Evolutionary conservation across 1,284 basidiomycete species (phyloP).

Genomic region (Boletus nobilissimus): DNA sequence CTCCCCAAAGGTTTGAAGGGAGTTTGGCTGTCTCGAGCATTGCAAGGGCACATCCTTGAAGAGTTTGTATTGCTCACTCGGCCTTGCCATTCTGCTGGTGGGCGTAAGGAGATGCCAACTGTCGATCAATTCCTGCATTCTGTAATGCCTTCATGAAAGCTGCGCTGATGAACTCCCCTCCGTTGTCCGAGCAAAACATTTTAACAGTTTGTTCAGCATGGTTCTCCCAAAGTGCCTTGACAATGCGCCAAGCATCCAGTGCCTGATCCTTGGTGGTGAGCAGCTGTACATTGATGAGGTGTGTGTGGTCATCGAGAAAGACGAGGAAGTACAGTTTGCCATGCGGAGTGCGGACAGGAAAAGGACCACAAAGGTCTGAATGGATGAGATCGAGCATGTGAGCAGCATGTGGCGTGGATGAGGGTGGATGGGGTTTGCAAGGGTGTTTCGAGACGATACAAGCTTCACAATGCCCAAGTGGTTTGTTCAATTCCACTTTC

Average conservation of each 20-base stretch:
- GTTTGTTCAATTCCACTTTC: fast-evolving
- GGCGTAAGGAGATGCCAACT: neutral
- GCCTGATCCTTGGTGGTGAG: neutral
- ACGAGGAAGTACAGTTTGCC: neutral
- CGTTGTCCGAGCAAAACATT: neutral
- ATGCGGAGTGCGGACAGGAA: neutral
- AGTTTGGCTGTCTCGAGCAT: neutral
- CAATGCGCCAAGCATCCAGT: neutral
- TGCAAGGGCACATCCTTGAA: neutral
- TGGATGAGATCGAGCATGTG: neutral
- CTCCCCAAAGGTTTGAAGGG: neutral
- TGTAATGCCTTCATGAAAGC: neutral
- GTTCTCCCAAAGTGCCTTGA: neutral
- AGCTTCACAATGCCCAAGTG: neutral
- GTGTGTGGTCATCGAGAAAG: neutral
- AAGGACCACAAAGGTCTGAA: slow-evolving; percentile 3
- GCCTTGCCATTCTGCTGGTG: neutral
- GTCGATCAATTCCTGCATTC: neutral
- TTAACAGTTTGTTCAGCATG: neutral
- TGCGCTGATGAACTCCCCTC: neutral
- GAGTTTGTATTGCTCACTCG: neutral
- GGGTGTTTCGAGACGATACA: neutral
- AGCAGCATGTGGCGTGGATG: neutral
- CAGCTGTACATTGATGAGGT: neutral
- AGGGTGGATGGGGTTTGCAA: neutral